Evolutionary conservation across 768 basidiomycete species (phyloP), one percentile per base, ranked within the genome.

Genomic region (Hygrophorus pudorinus): DNA sequence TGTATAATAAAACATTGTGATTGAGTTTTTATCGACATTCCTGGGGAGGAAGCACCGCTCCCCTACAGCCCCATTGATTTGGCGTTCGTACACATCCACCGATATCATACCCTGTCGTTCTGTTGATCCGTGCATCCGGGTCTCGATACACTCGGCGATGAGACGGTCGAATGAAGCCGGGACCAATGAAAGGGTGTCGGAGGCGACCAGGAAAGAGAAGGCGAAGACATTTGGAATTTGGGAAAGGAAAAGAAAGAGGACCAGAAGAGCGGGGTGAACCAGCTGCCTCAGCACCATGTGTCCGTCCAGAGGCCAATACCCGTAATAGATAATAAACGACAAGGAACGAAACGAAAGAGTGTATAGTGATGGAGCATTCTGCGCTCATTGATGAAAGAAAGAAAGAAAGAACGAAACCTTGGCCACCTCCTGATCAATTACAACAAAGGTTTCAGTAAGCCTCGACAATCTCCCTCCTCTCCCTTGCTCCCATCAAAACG

Each of bases 401-500:
- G 13, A 16, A 30, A 44, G 14, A 42, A 46, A 48, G 31, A 52
- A 44, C 35, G 41, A 48, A 47, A 44, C 35, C 48, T 47, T 45
- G 39, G 45, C 43, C 28, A 31, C 27, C 39, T 27, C 42, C 31
- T 28, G 38, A 48, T 27, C 28, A 33, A n/a, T 36, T 43, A n/a
- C 20, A 31, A 39, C 41, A 41, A 47, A 36, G 21, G 30, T 53
- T 51, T 79, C 62, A 85, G 60, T 71, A 85, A 28, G 72, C 80
- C 59, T 84, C 82, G 53, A 86, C 72, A 52, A 75, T 64, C 60
- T 85, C 85, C 50, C 86, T 70, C 57, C 82, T 75, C 68, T 87
- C 86, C 48, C 86, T 77, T 28, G 86, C 84, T 54, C 75, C 82
- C 75, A 88, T 79, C 53, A 90, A 74, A 57, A 75, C 75, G 44